A percentile compares a stretch with the other conserved stretches of the same genome.
phyloP scores from a whole-genome alignment of 139 green algal genomes.

The Chlamydomonas eustigma region DNA sequence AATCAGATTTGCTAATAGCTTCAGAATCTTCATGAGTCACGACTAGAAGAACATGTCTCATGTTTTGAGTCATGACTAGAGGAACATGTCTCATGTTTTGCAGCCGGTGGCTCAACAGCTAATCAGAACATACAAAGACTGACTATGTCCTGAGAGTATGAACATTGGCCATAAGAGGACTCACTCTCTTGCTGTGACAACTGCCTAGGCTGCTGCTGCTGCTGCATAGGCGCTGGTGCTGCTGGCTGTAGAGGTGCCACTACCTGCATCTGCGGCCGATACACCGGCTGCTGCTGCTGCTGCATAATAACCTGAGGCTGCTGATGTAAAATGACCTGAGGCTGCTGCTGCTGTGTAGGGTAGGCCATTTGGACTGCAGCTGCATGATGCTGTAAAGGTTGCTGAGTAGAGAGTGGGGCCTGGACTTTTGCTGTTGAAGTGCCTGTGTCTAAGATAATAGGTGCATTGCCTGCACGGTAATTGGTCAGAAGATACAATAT shows the following conservation, averaged over 20 bases:
- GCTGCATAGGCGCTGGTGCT: slow-evolving; percentile 7
- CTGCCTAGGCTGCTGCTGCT: slow-evolving; percentile 24
- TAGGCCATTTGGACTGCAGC: background rate
- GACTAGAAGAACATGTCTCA: too few species aligned
- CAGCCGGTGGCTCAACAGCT: too few species aligned
- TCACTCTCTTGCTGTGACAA: slow-evolving; percentile 8
- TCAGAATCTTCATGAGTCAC: too few species aligned
- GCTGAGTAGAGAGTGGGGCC: background rate
- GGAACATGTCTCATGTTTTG: too few species aligned
- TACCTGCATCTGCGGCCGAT: slow-evolving; percentile 8
- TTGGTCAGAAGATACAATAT: too few species aligned
- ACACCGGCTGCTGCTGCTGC: slow-evolving; percentile 14
- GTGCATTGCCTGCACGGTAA: background rate
- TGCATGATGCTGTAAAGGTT: background rate
- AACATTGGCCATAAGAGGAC: too few species aligned
- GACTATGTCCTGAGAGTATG: too few species aligned
- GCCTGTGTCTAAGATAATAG: background rate
- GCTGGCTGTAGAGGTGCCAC: slow-evolving; percentile 5
- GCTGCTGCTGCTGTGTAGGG: background rate
- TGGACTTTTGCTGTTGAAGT: background rate
- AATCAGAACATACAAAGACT: too few species aligned
- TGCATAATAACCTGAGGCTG: slow-evolving; percentile 10
- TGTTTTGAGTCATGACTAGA: too few species aligned
- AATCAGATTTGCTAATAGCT: too few species aligned
- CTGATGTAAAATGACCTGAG: background rate